Percentiles rank a stretch among this genome's conserved stretches.
These are phyloP conservation scores for Ramalina peruviana DNA, from an alignment of 495 filamentous ascomycete genomes.

Conservation along the genomic window DNA sequence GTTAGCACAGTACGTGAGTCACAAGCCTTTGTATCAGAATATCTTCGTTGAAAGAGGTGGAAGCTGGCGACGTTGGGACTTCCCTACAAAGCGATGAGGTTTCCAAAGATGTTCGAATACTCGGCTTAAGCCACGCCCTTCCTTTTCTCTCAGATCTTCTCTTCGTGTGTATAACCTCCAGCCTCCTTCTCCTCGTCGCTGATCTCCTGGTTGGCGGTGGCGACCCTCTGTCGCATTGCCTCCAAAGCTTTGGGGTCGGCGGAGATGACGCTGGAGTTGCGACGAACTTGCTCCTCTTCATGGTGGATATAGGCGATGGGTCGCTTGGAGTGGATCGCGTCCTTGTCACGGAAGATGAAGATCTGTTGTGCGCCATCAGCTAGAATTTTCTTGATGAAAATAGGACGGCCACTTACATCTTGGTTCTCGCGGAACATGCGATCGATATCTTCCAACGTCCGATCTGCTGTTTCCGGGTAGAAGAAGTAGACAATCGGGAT, in stretches of 20 bases:
- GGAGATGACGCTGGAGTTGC: slow-evolving; percentile 18
- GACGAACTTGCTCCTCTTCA: slow-evolving; percentile 20
- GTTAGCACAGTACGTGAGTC: too few relatives aligned
- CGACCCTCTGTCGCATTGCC: slow-evolving; percentile 10
- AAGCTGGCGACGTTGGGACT: too few relatives aligned
- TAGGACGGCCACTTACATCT: neutral
- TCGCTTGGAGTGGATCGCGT: slow-evolving; percentile 24
- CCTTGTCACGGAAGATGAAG: slow-evolving; percentile 26
- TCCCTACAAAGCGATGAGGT: too few relatives aligned
- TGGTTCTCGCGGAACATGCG: slow-evolving; percentile 29
- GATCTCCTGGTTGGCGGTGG: slow-evolving; percentile 9
- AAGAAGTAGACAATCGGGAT: slow-evolving; percentile 51
- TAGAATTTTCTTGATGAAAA: neutral
- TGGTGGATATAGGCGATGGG: slow-evolving; percentile 25
- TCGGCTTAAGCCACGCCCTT: too few relatives aligned
- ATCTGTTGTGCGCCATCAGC: slow-evolving; percentile 4
- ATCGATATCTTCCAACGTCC: slow-evolving; percentile 37
- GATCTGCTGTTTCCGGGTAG: slow-evolving; percentile 48
- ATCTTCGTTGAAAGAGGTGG: too few relatives aligned
- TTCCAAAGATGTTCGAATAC: too few relatives aligned
- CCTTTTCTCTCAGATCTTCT: neutral
- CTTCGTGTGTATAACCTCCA: neutral
- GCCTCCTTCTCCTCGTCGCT: slow-evolving; percentile 13
- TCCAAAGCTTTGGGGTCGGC: slow-evolving; percentile 13
- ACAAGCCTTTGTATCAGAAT: too few relatives aligned